Evolutionary conservation across 2,329 filamentous ascomycete genomes (phyloP), one percentile per base, ranked within the genome.

Genomic region (Clonostachys rhizophaga): DNA sequence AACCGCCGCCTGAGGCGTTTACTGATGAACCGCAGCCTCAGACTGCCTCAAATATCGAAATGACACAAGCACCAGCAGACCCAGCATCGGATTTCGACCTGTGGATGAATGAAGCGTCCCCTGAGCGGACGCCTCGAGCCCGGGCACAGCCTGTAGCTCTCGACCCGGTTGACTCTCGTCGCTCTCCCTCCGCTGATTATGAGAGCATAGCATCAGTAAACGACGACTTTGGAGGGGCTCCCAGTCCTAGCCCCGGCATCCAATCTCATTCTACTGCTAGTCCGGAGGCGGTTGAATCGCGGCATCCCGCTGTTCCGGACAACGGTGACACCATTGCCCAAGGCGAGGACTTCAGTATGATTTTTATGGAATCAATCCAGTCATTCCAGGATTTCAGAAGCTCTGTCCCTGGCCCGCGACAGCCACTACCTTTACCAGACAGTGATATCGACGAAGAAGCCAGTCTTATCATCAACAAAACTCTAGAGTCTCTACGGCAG

Each of bases 261-360:
- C 24, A 30, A 4, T 30, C 24, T 10, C 24, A 10, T 30, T 30
- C 24, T 5, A 10, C 24, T 30, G 24, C 24, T 10, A 30, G 24
- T 10, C 24, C 24, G 24, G 24, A 30, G 24, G 24, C 4, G 24
- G 24, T 10, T 9, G 24, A 30, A 30, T 30, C 24, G 24, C 24
- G 24, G 24, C 24, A 30, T 9, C 9, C 24, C 3, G 24, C 24
- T 30, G 24, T 10, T 10, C 24, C 24, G 24, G 24, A 30, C 24
- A 30, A 30, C 41, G 65, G 68, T 34, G 66, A 77, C 44, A 76
- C 68, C 1, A 67, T 75, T 42, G 67, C 68, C 5, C 68, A 75
- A n/a, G 71, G 66, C 14, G 78, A 81, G 50, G 74, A 76, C 37
- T 81, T 81, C 51, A 81, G 77, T 56, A 81, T 81, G 76, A 81